A percentile compares a stretch with the other conserved stretches of the same genome.
phyloP scores from a whole-genome alignment of 148 eudicot species.

The Euryodendron excelsum region DNA sequence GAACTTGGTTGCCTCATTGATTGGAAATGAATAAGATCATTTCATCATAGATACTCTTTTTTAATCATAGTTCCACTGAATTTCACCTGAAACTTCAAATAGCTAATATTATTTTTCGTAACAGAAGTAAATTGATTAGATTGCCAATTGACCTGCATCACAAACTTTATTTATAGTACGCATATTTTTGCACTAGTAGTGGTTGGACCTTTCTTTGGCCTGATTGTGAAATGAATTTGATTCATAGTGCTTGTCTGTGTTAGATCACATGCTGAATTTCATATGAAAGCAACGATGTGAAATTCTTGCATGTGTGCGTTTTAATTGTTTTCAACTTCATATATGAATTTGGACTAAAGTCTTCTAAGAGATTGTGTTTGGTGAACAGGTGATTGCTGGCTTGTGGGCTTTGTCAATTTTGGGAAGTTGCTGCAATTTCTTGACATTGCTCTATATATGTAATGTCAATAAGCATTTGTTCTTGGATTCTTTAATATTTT shows the following conservation, averaged over 20 bases:
- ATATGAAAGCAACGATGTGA: not conserved
- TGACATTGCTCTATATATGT: constrained; percentile 54
- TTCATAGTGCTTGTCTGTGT: not conserved
- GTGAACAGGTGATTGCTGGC: constrained; percentile 43
- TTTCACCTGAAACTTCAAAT: not conserved
- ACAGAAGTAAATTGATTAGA: not conserved
- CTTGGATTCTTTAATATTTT: not conserved
- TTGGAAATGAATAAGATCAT: too few relatives aligned
- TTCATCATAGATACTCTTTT: not conserved
- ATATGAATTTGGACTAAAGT: not conserved
- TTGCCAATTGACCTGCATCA: not conserved
- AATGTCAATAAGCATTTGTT: constrained; percentile 5
- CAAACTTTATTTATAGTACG: not conserved
- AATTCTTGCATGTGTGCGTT: not conserved
- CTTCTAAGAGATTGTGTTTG: constrained; percentile 6
- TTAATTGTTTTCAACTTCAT: not conserved
- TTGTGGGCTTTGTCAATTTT: constrained; percentile 46
- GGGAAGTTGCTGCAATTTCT: constrained; percentile 49
- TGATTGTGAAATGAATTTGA: not conserved
- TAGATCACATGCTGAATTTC: not conserved
- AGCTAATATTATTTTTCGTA: not conserved
- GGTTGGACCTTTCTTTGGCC: not conserved
- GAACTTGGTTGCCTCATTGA: not conserved
- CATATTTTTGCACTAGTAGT: not conserved
- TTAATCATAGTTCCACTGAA: not conserved